Evolutionary conservation across 805 yeast genomes (phyloP).

Genomic region (Wickerhamomyces pijperi): DNA sequence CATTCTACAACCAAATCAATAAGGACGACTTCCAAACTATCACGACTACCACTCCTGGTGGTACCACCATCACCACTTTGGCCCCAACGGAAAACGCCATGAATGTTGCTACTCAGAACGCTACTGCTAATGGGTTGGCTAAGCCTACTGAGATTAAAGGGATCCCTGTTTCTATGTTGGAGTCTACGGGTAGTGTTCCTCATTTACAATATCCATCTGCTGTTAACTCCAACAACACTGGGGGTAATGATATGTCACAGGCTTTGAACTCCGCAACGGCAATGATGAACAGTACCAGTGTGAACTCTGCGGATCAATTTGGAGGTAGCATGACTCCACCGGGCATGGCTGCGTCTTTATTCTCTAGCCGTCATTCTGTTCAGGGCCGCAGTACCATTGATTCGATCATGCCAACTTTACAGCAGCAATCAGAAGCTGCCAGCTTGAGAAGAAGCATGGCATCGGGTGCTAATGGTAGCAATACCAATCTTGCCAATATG

Average conservation of each 20-base stretch:
- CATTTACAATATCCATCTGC: no score
- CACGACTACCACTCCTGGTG: conserved; percentile 82
- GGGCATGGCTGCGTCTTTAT: background rate
- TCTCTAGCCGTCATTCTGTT: background rate
- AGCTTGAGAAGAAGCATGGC: conserved; percentile 12
- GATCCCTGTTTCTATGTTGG: conserved; percentile 60
- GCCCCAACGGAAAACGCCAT: conserved; percentile 80
- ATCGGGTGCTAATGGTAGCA: background rate
- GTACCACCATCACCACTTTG: conserved; percentile 81
- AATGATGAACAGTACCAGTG: no score
- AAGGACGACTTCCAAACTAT: conserved; percentile 81
- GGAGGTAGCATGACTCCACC: no score
- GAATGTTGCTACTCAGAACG: conserved; percentile 44
- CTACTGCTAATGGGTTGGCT: conserved; percentile 43
- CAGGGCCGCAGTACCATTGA: background rate
- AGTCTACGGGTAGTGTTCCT: conserved; percentile 63
- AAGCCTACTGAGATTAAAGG: conserved; percentile 54
- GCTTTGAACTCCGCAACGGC: no score
- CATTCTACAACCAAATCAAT: conserved; percentile 83
- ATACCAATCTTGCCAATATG: background rate
- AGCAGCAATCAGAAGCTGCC: background rate
- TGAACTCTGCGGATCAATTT: no score
- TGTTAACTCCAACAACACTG: background rate
- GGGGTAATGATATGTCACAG: no score
- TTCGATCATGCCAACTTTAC: background rate